Base-by-base conservation (phyloP, 2,329 filamentous ascomycete species). In the Piedraia hortae region DNA sequence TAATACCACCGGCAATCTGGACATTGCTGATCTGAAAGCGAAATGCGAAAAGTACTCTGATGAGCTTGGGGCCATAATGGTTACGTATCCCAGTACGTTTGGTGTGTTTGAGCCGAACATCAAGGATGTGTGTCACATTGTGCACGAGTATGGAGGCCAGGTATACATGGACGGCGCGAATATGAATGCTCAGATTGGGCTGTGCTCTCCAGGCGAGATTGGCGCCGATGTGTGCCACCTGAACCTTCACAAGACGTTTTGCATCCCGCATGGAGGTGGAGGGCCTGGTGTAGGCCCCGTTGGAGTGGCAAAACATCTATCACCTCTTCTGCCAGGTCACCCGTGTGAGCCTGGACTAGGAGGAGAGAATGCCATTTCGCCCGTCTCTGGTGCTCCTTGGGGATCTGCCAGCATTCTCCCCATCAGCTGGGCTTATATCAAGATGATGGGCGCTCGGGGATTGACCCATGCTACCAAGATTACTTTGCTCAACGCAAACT, bases 81-180 rank as follows among this genome's bases (percentile, higher is more conserved):
- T 93, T 37, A 93, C 82, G 2, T 93, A 93, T 43, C 82, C 82
- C 14, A 85, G 72, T 44, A 93, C 82, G 0, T 93, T 72, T 34
- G 82, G 82, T 42, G 75, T 93, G 14, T 93, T 89, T 40, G 82
- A 93, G 53, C 80, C 80, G 3, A 60, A 67, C 31, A 63, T 90
- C 43, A 85, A 78, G 52, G 62, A 72, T 40, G 78, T 69, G 9
- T 90, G 78, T 46, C 54, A 77, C 24, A 53, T 88, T 14, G 77
- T 93, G 10, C 82, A 93, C 50, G 48, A 71, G 31, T 54, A 88
- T 40, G 82, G 82, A 23, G 82, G 82, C 6, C 75, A 88, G 41
- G 82, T 93, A 9, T 93, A 91, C 54, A 91, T 93, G 82, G 82
- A 93, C 42, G 82, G 82, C 21, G 82, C 82, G 32, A 93, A 93